These are phyloP conservation scores for Saturnispora quitensis DNA, from an alignment of 805 yeast genomes.

Conservation along the genomic window DNA sequence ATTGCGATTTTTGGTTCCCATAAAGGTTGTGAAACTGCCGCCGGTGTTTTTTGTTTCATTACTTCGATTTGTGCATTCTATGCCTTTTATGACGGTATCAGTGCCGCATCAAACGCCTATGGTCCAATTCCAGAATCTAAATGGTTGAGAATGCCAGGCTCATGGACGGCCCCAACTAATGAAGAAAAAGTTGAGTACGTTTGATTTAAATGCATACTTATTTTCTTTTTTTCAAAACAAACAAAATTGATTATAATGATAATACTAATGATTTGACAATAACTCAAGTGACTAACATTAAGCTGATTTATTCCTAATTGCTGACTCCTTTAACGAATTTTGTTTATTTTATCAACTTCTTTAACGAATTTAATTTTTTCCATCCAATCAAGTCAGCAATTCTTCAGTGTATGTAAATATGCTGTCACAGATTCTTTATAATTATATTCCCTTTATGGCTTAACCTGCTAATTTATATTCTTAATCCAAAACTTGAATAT, in stretches of 20 bases:
- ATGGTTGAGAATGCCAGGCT: conserved; percentile 22
- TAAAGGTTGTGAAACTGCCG: conserved; percentile 26
- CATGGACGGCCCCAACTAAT: conserved; percentile 17
- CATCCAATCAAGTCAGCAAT: neutral
- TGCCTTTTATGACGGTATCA: conserved; percentile 33
- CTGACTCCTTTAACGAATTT: neutral
- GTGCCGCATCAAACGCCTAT: conserved; percentile 17
- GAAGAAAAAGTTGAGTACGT: conserved; percentile 16
- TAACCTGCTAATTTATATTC: neutral
- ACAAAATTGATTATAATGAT: neutral
- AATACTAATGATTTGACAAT: neutral
- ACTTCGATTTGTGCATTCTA: conserved; percentile 34
- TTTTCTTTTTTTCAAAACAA: neutral
- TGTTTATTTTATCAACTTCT: neutral
- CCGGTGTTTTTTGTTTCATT: conserved; percentile 36
- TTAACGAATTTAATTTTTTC: neutral
- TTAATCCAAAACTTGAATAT: neutral
- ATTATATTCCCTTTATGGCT: neutral
- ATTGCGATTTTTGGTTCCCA: conserved; percentile 31
- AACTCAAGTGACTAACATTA: neutral
- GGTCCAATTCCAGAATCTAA: conserved; percentile 19
- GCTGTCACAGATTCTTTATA: neutral
- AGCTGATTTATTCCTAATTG: neutral
- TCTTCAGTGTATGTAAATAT: neutral
- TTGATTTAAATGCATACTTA: conserved; percentile 5